These are phyloP conservation scores for Nemania abortiva DNA, from an alignment of 2,329 filamentous ascomycete species.

Conservation along the genomic window DNA sequence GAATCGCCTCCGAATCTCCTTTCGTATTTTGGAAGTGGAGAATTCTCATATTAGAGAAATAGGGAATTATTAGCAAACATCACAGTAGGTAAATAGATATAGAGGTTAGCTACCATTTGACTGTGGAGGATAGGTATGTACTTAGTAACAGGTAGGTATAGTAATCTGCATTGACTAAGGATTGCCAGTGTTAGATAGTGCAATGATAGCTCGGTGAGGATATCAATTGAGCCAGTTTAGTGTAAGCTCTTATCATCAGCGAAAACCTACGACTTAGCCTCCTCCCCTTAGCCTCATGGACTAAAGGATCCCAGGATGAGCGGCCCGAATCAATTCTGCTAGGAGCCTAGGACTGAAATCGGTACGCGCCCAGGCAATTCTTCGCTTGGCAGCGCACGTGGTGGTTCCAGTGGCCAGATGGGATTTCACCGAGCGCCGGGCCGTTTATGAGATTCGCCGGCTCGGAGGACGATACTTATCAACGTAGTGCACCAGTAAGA, in stretches of 20 bases:
- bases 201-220: not conserved
- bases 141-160: not conserved
- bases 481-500: not conserved
- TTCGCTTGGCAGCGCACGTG: constrained; percentile 33
- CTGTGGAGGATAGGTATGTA: constrained; percentile 1
- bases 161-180: constrained; percentile 1
- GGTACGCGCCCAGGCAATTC: constrained; percentile 10
- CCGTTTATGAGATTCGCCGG: constrained; percentile 32
- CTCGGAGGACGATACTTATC: not conserved
- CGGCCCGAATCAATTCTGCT: constrained; percentile 34
- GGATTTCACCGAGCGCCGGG: constrained; percentile 40
- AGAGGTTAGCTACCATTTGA: not conserved
- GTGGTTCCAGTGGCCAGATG: constrained; percentile 26
- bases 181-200: constrained; percentile 1
- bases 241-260: constrained; percentile 28
- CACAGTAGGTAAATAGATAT: not conserved
- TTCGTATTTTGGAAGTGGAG: not conserved
- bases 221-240: constrained; percentile 12
- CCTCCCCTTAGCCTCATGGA: constrained; percentile 24
- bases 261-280: constrained; percentile 11
- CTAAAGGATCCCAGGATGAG: constrained; percentile 32
- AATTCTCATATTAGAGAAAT: constrained; percentile 6
- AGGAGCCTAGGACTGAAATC: not conserved
- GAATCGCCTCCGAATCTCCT: not conserved
- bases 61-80: not conserved